phyloP scores from a whole-genome alignment of 768 basidiomycete genomes.

The Termitomyces titanicus region DNA sequence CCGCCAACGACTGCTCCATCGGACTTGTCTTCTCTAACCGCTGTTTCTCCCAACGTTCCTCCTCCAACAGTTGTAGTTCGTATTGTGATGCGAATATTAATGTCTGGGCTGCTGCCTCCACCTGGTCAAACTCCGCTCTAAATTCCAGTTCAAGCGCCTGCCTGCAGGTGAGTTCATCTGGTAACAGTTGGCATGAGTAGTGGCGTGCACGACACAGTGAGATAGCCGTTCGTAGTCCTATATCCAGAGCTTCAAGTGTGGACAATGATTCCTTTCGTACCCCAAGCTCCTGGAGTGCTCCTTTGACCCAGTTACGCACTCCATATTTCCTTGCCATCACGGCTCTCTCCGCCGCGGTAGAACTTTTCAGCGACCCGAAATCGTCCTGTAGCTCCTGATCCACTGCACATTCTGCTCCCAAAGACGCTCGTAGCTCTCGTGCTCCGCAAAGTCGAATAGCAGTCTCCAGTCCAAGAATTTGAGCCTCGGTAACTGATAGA shows the following conservation, averaged over 20 bases:
- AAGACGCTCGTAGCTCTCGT: neutral
- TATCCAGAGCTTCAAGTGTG: neutral
- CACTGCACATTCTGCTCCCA: neutral
- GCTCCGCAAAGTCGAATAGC: conserved; percentile 6
- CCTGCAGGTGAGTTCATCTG: neutral
- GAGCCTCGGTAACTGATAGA: conserved; percentile 3
- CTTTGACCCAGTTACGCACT: conserved; percentile 2
- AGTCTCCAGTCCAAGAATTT: conserved; percentile 3
- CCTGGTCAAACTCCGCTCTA: neutral
- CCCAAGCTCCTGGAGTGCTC: neutral
- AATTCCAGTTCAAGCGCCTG: neutral
- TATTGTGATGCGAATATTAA: neutral
- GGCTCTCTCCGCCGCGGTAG: neutral
- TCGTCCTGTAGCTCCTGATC: neutral
- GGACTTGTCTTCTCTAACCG: no score
- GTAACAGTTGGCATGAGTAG: neutral
- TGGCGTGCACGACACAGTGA: conserved; percentile 5
- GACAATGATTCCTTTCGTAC: neutral
- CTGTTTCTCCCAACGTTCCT: neutral
- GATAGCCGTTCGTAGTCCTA: conserved; percentile 6
- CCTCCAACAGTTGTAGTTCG: neutral
- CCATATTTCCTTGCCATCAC: conserved; percentile 3
- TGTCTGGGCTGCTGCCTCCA: neutral
- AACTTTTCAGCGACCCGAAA: neutral
- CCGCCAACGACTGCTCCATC: neutral